Evolutionary conservation across 495 filamentous ascomycete species (phyloP).

Genomic region (Lophium mytilinum): DNA sequence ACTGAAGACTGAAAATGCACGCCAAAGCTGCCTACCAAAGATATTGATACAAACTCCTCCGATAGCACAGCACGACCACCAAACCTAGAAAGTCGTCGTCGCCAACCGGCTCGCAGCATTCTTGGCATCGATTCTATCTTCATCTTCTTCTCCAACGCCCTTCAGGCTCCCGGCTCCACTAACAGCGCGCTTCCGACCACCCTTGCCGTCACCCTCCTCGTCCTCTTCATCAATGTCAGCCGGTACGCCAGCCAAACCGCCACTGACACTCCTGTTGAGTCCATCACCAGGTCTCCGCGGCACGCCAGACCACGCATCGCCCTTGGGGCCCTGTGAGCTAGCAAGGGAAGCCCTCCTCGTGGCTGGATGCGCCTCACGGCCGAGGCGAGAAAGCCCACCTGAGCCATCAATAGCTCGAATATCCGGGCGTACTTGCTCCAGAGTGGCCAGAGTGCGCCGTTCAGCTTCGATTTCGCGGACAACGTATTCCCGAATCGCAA

Average conservation of each 20-base stretch:
- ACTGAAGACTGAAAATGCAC: no score
- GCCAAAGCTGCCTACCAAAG: background rate
- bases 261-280: conserved; percentile 67
- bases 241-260: conserved; percentile 46
- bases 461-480: conserved; percentile 93
- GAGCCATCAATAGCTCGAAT: conserved; percentile 85
- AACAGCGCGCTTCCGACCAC: conserved; percentile 51
- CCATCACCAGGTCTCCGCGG: conserved; percentile 69
- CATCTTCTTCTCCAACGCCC: conserved; percentile 75
- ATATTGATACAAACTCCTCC: background rate
- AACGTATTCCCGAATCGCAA: conserved; percentile 82
- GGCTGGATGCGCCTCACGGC: conserved; percentile 76
- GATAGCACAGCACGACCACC: background rate
- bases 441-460: conserved; percentile 79
- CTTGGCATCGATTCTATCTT: conserved; percentile 86
- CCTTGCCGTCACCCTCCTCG: conserved; percentile 41
- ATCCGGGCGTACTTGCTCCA: conserved; percentile 87
- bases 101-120: conserved; percentile 93
- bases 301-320: conserved; percentile 95
- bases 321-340: conserved; percentile 85
- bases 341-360: conserved; percentile 66
- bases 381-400: conserved; percentile 80
- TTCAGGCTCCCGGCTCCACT: conserved; percentile 48
- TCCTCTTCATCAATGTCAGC: conserved; percentile 22
- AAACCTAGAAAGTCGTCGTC: conserved; percentile 72